A percentile compares a stretch with the other conserved stretches of the same genome.
phyloP scores from a whole-genome alignment of 2,329 filamentous ascomycete species.

The Tolypocladium sp. region DNA sequence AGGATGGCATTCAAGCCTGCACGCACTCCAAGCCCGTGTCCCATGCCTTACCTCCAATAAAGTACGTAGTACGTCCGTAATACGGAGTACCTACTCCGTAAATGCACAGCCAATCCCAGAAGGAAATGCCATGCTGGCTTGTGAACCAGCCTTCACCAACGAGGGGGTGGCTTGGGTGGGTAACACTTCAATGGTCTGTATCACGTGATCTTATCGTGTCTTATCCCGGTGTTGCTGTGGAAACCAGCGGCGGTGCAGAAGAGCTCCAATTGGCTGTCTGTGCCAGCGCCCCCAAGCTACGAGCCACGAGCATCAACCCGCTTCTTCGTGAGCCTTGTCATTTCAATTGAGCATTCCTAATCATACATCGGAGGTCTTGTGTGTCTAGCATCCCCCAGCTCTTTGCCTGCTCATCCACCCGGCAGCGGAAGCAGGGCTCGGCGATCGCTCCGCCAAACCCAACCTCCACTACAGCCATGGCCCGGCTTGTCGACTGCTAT shows the following conservation, averaged over 20 bases:
- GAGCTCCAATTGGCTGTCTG: background rate
- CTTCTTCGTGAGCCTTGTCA: background rate
- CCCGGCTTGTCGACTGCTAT: conserved; percentile 17
- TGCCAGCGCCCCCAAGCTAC: background rate
- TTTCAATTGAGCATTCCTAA: background rate
- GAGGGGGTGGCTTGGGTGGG: no score
- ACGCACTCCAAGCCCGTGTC: no score
- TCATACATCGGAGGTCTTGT: background rate
- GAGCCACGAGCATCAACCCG: background rate
- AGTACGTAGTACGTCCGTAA: no score
- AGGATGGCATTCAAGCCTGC: background rate
- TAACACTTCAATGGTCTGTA: background rate
- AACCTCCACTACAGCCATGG: conserved; percentile 11
- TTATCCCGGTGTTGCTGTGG: background rate
- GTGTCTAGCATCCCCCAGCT: background rate
- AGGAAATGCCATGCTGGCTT: background rate
- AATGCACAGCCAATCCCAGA: background rate
- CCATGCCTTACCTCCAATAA: no score
- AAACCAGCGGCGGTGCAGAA: background rate
- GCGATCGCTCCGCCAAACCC: background rate
- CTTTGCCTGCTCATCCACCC: background rate
- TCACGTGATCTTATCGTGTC: background rate
- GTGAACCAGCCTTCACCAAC: no score
- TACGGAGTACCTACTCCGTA: no score
- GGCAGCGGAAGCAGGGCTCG: background rate